Evolutionary conservation across 495 filamentous ascomycete genomes (phyloP), one percentile per base, ranked within the genome.

Genomic region (Daldinia concentrica): DNA sequence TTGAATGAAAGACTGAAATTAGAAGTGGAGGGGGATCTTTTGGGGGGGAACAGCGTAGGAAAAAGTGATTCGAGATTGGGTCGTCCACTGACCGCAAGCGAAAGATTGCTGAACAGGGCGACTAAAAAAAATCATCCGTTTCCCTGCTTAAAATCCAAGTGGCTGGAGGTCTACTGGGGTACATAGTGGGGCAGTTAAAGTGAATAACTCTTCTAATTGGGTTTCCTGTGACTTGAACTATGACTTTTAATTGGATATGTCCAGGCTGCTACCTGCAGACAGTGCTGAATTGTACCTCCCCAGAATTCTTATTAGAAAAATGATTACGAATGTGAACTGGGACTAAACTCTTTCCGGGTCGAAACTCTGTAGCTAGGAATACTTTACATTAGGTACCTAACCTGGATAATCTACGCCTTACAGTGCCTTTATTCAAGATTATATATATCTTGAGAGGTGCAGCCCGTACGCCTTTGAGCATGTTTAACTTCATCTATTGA

Each of bases 1-100:
- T 68, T 71, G 62, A 55, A 73, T 60, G 66, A 72, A 72, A 76
- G 62, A 61, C 63, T 69, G 66, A 66, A 72, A 67, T 73, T 59
- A 58, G 60, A 58, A 63, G 66, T 69, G 66, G 69, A 67, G 66
- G 70, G 70, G 66, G 60, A 52, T 22, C 15, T 59, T 66, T 58
- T 14, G 24, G 62, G 62, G 69, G 66, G 64, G 56, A 57, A 56
- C 26, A 58, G 61, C 73, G 60, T 57, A 58, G n/a, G 61, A 52
- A 66, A 65, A 69, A 61, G 59, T 74, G 48, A 56, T 67, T 62
- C 62, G 52, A 60, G 62, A 68, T 62, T 72, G 68, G 72, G 48
- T 50, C 41, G 52, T 63, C 51, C 59, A 58, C 60, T 61, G 66
- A 54, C 66, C 65, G 73, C 58, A 73, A 73, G 71, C 69, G 41